These are phyloP conservation scores for Scorias spongiosa DNA, from an alignment of 2,329 filamentous ascomycete genomes.

Conservation along the genomic window DNA sequence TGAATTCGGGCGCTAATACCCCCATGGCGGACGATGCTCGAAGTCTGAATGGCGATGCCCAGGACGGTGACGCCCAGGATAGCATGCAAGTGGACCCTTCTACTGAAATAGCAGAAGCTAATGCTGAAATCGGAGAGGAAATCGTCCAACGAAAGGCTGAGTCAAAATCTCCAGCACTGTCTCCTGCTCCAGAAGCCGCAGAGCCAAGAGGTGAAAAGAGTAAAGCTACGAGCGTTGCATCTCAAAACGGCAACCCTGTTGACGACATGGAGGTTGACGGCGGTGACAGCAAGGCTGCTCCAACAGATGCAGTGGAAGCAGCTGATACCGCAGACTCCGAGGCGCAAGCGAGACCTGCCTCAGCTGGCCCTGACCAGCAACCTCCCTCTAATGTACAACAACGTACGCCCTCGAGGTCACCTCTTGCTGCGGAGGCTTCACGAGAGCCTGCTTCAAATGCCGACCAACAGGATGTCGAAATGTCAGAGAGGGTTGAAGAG, in stretches of 20 bases:
- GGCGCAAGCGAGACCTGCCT: background rate
- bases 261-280: slow-evolving; percentile 17
- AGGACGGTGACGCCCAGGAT: slow-evolving; percentile 6
- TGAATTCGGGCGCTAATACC: slow-evolving; percentile 36
- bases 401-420: slow-evolving; percentile 1
- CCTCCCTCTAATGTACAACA: background rate
- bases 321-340: slow-evolving; percentile 2
- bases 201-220: background rate
- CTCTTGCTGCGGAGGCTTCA: slow-evolving; percentile 1
- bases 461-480: slow-evolving; percentile 11
- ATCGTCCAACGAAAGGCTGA: slow-evolving; percentile 13
- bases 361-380: background rate
- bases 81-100: slow-evolving; percentile 17
- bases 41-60: slow-evolving; percentile 16
- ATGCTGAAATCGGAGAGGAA: slow-evolving; percentile 11
- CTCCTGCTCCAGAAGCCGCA: background rate
- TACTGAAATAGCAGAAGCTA: slow-evolving; percentile 6
- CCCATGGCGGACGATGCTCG: slow-evolving; percentile 16
- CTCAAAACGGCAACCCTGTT: slow-evolving; percentile 23
- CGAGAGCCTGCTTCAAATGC: slow-evolving; percentile 1
- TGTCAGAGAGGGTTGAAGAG: slow-evolving; percentile 10
- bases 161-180: background rate
- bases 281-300: slow-evolving; percentile 14
- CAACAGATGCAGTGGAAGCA: slow-evolving; percentile 1
- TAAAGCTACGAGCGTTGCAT: background rate